Evolutionary conservation across 140 eudicot species (phyloP), one percentile per base, ranked within the genome.

Genomic region (Eryngium alpinum): DNA sequence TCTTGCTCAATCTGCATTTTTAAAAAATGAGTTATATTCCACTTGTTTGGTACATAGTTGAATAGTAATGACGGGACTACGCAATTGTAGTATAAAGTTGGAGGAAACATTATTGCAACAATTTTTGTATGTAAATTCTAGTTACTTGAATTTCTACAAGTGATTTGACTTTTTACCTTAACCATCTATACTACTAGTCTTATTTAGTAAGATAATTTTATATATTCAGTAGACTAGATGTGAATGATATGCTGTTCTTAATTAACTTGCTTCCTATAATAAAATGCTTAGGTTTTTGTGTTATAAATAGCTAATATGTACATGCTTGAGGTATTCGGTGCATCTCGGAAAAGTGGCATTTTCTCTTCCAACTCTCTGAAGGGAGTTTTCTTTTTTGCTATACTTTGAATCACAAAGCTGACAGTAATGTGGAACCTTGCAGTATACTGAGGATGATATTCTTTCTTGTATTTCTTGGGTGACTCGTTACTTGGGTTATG

Each of bases 401-500:
- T 38, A 72, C 77, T 72, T 34, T 15, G 3, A 43, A 29, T 69
- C 72, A 9, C 18, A 44, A 81, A 66, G 80, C 27, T 28, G 69
- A 71, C 25, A 80, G 78, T 33, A 72, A 89, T 88, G 94, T 85
- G 34, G 75, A 62, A 43, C 60, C 76, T 84, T 34, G 27, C 83
- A 46, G 50, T 77, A 89, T 79, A 83, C 59, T 33, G 76, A 71
- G 76, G 50, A 71, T 77, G 83, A 24, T 85, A 76, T 77, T 87
- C 76, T 71, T 87, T 28, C 66, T 88, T 43, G 86, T 90, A 77
- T 86, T 90, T 72, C 59, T 83, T 11, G 93, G 92, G 72, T 90
- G 90, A 84, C 84, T 92, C 38, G 76, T 84, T 72, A 76, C 91
- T 72, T 92, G 97, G 97, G 85, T 89, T 79, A 81, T 92, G 92